Evolutionary conservation across 2,329 filamentous ascomycete species (phyloP).

Genomic region (Cadophora malorum): DNA sequence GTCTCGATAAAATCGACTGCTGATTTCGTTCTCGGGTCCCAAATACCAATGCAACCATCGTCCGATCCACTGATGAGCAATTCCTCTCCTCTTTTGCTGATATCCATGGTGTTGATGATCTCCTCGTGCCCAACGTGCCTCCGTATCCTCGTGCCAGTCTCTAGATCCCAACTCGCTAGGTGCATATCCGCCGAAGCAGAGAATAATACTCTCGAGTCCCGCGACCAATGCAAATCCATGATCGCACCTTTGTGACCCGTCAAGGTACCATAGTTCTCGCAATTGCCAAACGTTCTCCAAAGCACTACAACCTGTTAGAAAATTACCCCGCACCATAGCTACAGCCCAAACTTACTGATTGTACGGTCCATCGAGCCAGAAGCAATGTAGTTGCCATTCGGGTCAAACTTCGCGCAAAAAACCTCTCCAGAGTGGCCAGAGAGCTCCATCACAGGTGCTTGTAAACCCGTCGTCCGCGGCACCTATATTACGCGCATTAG

Average conservation of each 20-base stretch:
- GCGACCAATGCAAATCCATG: conserved; percentile 93
- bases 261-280: conserved; percentile 91
- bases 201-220: conserved; percentile 89
- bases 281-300: conserved; percentile 91
- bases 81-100: conserved; percentile 89
- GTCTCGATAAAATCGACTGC: conserved; percentile 89
- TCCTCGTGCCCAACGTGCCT: conserved; percentile 93
- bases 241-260: conserved; percentile 91
- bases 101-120: conserved; percentile 90
- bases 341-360: conserved; percentile 66
- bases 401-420: conserved; percentile 89
- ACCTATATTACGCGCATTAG: conserved; percentile 57
- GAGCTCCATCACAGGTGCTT: conserved; percentile 94
- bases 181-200: conserved; percentile 94
- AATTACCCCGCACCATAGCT: not conserved
- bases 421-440: conserved; percentile 85
- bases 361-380: conserved; percentile 95
- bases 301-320: conserved; percentile 65
- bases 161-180: conserved; percentile 92
- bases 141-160: conserved; percentile 89
- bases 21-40: conserved; percentile 92
- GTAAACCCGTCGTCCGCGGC: conserved; percentile 79
- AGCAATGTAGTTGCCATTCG: conserved; percentile 85
- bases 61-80: conserved; percentile 90
- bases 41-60: conserved; percentile 91